These are phyloP conservation scores for Backusella tarrabulga DNA, from an alignment of 192 early-diverging fungal genomes.

Conservation along the genomic window DNA sequence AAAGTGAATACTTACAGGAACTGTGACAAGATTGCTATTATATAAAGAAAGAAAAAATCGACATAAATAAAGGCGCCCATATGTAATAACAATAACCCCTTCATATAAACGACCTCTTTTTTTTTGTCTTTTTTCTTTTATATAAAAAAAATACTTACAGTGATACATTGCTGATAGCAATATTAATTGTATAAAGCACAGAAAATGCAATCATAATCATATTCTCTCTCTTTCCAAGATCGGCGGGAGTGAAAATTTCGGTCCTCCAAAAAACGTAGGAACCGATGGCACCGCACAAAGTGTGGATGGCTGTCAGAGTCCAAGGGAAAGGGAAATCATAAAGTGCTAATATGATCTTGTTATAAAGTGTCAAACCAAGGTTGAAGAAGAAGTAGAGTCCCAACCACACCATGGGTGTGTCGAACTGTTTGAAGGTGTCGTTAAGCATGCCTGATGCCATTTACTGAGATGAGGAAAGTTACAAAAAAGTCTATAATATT, in stretches of 20 bases:
- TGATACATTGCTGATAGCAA: constrained; percentile 66
- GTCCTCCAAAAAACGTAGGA: constrained; percentile 34
- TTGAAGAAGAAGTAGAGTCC: constrained; percentile 71
- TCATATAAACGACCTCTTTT: too few species aligned
- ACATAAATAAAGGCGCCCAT: neutral
- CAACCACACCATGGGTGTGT: constrained; percentile 50
- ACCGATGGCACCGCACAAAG: constrained; percentile 54
- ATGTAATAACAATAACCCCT: neutral
- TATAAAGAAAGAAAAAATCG: neutral
- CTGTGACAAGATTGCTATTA: constrained; percentile 33
- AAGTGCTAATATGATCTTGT: constrained; percentile 75
- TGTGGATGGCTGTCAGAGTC: constrained; percentile 69
- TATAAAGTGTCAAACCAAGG: constrained; percentile 79
- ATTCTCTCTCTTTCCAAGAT: constrained; percentile 39
- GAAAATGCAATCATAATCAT: constrained; percentile 57
- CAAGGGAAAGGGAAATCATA: constrained; percentile 64
- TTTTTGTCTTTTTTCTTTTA: neutral
- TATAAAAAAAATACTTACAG: constrained; percentile 48
- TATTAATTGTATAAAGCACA: constrained; percentile 72
- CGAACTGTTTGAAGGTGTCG: constrained; percentile 10
- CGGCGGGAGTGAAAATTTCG: constrained; percentile 34
- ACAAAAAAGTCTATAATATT: constrained; percentile 48
- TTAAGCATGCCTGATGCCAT: constrained; percentile 1
- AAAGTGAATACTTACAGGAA: constrained; percentile 26
- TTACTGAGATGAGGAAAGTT: neutral